Percentiles rank a stretch among this genome's conserved stretches.
Conservation (phyloP, 2,329 filamentous ascomycete genomes). For the Alternaria sp. region DNA sequence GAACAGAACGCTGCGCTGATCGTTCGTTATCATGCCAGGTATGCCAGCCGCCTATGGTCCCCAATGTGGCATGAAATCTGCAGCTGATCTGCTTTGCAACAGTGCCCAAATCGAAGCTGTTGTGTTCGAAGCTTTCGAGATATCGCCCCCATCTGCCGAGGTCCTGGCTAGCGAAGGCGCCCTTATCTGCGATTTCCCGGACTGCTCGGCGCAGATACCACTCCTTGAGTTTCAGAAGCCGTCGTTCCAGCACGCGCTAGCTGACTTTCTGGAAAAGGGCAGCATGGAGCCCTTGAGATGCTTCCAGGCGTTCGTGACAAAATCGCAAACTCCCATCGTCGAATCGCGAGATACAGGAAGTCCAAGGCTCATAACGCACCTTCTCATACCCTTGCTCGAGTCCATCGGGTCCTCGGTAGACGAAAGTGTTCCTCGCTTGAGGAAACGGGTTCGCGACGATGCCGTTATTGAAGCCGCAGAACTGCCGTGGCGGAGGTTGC, state of each 20-base stretch:
- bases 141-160: conserved; percentile 60
- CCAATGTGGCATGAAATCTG: too few species aligned
- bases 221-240: conserved; percentile 48
- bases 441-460: conserved; percentile 69
- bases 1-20: conserved; percentile 59
- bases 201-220: conserved; percentile 59
- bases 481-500: conserved; percentile 67
- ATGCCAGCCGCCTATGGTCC: too few species aligned
- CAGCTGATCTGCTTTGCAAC: conserved; percentile 32
- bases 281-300: conserved; percentile 61
- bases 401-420: conserved; percentile 56
- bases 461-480: conserved; percentile 58
- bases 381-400: conserved; percentile 68
- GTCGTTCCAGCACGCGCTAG: conserved; percentile 58
- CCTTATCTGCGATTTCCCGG: conserved; percentile 67
- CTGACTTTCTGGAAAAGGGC: conserved; percentile 64
- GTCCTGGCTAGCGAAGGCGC: conserved; percentile 61
- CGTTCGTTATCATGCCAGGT: conserved; percentile 34
- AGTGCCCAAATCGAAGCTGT: not conserved
- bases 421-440: conserved; percentile 33
- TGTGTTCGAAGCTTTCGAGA: conserved; percentile 68
- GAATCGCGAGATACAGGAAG: conserved; percentile 66
- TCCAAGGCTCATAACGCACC: conserved; percentile 65
- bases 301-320: conserved; percentile 61
- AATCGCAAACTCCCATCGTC: conserved; percentile 57